These are phyloP conservation scores for Pezicula carpinea DNA, from an alignment of 2,329 filamentous ascomycete species.

Conservation along the genomic window DNA sequence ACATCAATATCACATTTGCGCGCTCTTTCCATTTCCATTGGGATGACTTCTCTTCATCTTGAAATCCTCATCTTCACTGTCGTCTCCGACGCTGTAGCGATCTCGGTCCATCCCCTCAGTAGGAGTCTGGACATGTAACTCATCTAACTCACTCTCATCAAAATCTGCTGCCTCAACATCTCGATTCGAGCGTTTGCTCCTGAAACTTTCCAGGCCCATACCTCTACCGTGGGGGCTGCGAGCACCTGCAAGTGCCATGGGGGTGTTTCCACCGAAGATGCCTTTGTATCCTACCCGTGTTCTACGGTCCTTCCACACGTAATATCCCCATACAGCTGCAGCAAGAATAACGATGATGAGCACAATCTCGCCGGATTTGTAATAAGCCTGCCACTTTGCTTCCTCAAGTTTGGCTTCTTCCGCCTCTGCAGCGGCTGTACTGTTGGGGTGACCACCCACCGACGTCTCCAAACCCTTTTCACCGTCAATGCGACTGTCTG, in stretches of 20 bases:
- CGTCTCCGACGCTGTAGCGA: slow-evolving; percentile 53
- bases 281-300: slow-evolving; percentile 50
- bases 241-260: slow-evolving; percentile 24
- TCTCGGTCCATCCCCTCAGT: slow-evolving; percentile 34
- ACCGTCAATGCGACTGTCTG: slow-evolving; percentile 65
- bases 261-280: slow-evolving; percentile 25
- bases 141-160: slow-evolving; percentile 61
- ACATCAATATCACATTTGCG: slow-evolving; percentile 11
- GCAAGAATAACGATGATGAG: slow-evolving; percentile 63
- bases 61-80: slow-evolving; percentile 46
- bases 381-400: slow-evolving; percentile 67
- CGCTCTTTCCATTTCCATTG: slow-evolving; percentile 19
- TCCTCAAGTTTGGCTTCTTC: slow-evolving; percentile 60
- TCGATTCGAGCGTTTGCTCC: slow-evolving; percentile 39
- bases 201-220: slow-evolving; percentile 41
- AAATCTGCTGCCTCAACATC: slow-evolving; percentile 62
- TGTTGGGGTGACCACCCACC: slow-evolving; percentile 64
- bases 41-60: slow-evolving; percentile 13
- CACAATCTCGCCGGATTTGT: slow-evolving; percentile 65
- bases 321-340: slow-evolving; percentile 58
- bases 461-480: slow-evolving; percentile 63
- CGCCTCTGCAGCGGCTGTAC: slow-evolving; percentile 57
- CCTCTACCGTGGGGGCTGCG: slow-evolving; percentile 21
- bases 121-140: slow-evolving; percentile 42
- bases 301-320: slow-evolving; percentile 58